Evolutionary conservation across 2,329 filamentous ascomycete genomes (phyloP).

Genomic region (Neonectria punicea): DNA sequence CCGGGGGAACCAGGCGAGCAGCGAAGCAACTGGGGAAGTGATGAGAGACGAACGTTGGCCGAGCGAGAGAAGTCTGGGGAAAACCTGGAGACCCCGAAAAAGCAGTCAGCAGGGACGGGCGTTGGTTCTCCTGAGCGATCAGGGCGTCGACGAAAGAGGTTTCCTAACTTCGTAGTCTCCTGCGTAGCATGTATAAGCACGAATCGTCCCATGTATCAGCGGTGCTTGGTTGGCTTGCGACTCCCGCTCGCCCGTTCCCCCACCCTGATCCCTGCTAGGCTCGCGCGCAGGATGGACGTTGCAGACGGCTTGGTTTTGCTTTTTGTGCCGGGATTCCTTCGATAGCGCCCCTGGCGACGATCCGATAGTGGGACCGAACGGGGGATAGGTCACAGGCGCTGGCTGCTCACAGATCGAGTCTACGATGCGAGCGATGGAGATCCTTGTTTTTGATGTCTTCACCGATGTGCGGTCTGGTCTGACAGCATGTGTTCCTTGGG

Average conservation of each 20-base stretch:
- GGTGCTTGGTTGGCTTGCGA: neutral
- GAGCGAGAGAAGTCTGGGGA: conserved; percentile 1
- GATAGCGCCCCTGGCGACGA: conserved; percentile 24
- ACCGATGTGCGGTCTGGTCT: conserved; percentile 9
- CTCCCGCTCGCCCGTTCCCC: conserved; percentile 13
- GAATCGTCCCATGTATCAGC: conserved; percentile 1
- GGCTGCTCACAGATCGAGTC: conserved; percentile 26
- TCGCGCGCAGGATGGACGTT: neutral
- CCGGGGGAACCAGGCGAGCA: neutral
- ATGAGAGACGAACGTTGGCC: neutral
- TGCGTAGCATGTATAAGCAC: neutral
- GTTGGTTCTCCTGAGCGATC: neutral
- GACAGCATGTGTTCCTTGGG: neutral
- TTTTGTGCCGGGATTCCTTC: conserved; percentile 7
- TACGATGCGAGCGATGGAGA: conserved; percentile 10
- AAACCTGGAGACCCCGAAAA: neutral
- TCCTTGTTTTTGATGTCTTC: conserved; percentile 24
- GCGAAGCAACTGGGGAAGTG: neutral
- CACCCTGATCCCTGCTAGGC: conserved; percentile 22
- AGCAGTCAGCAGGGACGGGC: neutral
- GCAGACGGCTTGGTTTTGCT: conserved; percentile 5
- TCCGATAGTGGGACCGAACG: conserved; percentile 23
- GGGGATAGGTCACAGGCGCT: conserved; percentile 5
- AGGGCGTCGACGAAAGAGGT: neutral
- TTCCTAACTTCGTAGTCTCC: too few relatives aligned